phyloP scores from a whole-genome alignment of 371 early-diverging fungal genomes.

The Mucor mucedo region DNA sequence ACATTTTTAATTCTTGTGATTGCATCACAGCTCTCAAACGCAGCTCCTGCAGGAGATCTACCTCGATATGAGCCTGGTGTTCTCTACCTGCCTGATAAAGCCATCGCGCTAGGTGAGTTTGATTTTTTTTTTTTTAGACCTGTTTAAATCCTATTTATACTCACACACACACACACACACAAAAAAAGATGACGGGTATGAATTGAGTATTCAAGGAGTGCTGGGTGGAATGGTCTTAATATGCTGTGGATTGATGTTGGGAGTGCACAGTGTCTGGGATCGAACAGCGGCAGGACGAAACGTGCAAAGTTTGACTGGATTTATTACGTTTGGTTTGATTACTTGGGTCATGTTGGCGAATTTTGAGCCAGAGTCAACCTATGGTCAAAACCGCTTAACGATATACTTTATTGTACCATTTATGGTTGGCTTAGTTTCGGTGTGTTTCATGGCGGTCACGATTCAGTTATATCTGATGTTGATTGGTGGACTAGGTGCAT shows the following conservation, averaged over 20 bases:
- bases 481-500: conserved; percentile 67
- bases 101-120: conserved; percentile 37
- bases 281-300: conserved; percentile 55
- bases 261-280: conserved; percentile 52
- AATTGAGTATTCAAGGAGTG: conserved; percentile 60
- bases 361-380: conserved; percentile 51
- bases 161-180: not conserved
- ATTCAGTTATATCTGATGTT: conserved; percentile 42
- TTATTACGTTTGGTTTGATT: conserved; percentile 35
- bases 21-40: not conserved
- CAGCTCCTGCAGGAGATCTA: conserved; percentile 17
- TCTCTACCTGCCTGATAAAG: conserved; percentile 37
- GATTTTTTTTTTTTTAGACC: too few relatives aligned
- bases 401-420: conserved; percentile 60
- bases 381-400: conserved; percentile 37
- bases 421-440: conserved; percentile 33
- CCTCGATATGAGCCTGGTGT: conserved; percentile 35
- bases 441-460: conserved; percentile 39
- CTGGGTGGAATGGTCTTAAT: conserved; percentile 68
- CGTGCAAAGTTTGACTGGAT: conserved; percentile 51
- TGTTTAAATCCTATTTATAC: too few relatives aligned
- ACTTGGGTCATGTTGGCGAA: conserved; percentile 64
- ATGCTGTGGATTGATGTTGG: conserved; percentile 62
- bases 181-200: conserved; percentile 43
- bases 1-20: not conserved